phyloP scores from a whole-genome alignment of 306 rosid genomes.

The Medicago arabica region DNA sequence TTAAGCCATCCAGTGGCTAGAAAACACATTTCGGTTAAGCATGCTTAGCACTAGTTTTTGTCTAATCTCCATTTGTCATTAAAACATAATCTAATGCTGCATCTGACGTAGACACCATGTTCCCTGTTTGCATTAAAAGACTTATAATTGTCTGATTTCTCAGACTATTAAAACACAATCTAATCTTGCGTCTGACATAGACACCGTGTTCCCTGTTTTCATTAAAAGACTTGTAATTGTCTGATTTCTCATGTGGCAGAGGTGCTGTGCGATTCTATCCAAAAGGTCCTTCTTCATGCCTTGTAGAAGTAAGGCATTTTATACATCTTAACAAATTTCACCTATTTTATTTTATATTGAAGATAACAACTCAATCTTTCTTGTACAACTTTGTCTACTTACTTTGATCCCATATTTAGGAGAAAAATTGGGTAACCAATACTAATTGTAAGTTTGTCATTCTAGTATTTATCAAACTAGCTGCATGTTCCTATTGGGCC shows the following conservation, averaged over 20 bases:
- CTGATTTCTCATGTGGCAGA: constrained; percentile 61
- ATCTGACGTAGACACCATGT: background rate
- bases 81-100: constrained; percentile 14
- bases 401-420: constrained; percentile 28
- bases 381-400: constrained; percentile 19
- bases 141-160: constrained; percentile 48
- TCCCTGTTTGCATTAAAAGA: constrained; percentile 23
- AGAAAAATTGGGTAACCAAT: background rate
- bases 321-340: constrained; percentile 17
- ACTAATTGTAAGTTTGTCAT: background rate
- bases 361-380: constrained; percentile 7
- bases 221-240: constrained; percentile 42
- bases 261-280: constrained; percentile 98
- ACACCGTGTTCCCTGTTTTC: constrained; percentile 12
- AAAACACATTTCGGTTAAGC: constrained; percentile 13
- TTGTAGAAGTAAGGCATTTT: constrained; percentile 76
- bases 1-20: constrained; percentile 27
- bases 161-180: constrained; percentile 8
- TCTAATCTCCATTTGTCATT: constrained; percentile 6
- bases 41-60: constrained; percentile 13
- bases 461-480: constrained; percentile 31
- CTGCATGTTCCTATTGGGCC: constrained; percentile 20
- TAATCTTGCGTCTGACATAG: background rate
- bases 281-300: constrained; percentile 82
- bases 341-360: background rate